Conservation (phyloP, 129 eudicot species). For the Escallonia herrerae region DNA sequence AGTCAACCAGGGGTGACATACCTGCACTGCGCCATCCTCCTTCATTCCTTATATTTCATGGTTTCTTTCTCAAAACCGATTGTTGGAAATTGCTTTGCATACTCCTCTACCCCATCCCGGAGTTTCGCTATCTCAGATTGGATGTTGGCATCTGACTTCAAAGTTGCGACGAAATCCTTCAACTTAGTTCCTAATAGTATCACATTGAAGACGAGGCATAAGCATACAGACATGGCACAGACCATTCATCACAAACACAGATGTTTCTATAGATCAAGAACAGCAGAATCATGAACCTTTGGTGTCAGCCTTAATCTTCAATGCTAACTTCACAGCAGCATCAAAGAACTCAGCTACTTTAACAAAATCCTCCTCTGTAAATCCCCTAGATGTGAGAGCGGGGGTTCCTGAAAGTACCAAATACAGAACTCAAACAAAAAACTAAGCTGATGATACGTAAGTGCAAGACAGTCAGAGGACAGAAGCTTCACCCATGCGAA, state of each 20-base stretch:
- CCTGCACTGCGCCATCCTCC: not conserved
- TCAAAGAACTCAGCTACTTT: slow-evolving; percentile 81
- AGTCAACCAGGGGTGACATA: not conserved
- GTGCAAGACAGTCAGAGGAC: not conserved
- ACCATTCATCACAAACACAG: no score
- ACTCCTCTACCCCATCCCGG: slow-evolving; percentile 67
- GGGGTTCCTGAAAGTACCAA: slow-evolving; percentile 60
- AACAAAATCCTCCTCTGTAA: slow-evolving; percentile 72
- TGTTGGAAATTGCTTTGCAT: slow-evolving; percentile 90
- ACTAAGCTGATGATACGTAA: no score
- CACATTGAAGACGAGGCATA: not conserved
- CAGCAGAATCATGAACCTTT: slow-evolving; percentile 28
- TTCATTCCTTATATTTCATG: slow-evolving; percentile 72
- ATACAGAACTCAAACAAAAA: no score
- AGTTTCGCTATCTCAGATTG: slow-evolving; percentile 54
- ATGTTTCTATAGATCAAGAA: not conserved
- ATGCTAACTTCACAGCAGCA: slow-evolving; percentile 71
- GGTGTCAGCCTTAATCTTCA: slow-evolving; percentile 57
- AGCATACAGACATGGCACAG: slow-evolving; percentile 5
- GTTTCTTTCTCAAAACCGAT: slow-evolving; percentile 89
- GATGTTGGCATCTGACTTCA: slow-evolving; percentile 41
- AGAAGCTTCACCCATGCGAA: slow-evolving; percentile 71
- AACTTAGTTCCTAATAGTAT: slow-evolving; percentile 61
- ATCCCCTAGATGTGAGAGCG: slow-evolving; percentile 92
- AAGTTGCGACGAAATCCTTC: slow-evolving; percentile 82